These are phyloP conservation scores for Boletus rubroflammeus DNA, from an alignment of 768 basidiomycete genomes.

Conservation along the genomic window DNA sequence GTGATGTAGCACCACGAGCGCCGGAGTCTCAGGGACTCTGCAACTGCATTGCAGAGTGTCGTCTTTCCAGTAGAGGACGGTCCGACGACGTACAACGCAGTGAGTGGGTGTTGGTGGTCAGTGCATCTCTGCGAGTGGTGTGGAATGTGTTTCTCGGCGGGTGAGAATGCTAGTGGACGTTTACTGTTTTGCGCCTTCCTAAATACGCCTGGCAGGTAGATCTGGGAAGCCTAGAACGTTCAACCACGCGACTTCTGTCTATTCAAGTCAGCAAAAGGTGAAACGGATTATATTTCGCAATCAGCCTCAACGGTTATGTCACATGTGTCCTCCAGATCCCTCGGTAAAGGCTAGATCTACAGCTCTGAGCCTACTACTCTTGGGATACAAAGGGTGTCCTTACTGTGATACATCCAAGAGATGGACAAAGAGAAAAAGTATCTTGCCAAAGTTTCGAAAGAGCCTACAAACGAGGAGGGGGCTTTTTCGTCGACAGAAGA, in stretches of 20 bases:
- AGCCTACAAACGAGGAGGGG: no score
- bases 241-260: conserved; percentile 3
- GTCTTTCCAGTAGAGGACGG: conserved; percentile 71
- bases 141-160: conserved; percentile 3
- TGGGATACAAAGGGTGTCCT: no score
- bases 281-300: no score
- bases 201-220: conserved; percentile 3
- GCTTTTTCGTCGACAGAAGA: no score
- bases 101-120: conserved; percentile 10
- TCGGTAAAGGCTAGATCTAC: no score
- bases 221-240: background rate
- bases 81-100: conserved; percentile 45
- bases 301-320: no score
- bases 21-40: conserved; percentile 38
- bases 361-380: no score
- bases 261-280: no score
- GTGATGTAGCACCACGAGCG: conserved; percentile 43
- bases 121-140: conserved; percentile 14
- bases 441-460: no score
- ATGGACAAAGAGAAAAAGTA: no score
- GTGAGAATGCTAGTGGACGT: conserved; percentile 17
- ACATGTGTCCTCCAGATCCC: no score
- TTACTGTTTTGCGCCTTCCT: conserved; percentile 7
- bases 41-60: conserved; percentile 55
- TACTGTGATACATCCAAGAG: no score